Percentiles rank a stretch among this genome's conserved stretches.
These are phyloP conservation scores for Tetragonia tetragonoides DNA, from an alignment of 148 eudicot genomes.

Conservation along the genomic window DNA sequence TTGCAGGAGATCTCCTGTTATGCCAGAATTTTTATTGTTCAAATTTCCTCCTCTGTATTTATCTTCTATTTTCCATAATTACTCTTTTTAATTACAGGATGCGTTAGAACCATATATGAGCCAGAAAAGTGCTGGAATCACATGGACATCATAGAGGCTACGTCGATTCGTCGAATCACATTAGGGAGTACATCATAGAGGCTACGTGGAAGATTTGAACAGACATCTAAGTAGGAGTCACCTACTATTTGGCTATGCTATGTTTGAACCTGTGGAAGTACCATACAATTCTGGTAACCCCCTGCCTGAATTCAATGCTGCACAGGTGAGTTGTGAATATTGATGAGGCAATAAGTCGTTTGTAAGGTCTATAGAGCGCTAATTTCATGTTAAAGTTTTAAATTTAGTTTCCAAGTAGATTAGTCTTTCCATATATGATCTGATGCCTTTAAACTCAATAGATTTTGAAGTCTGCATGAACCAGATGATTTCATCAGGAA, in stretches of 20 bases:
- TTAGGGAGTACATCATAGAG: slow-evolving; percentile 86
- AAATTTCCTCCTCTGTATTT: not conserved
- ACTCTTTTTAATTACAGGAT: slow-evolving; percentile 61
- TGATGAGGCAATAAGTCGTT: not conserved
- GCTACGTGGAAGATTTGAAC: slow-evolving; percentile 73
- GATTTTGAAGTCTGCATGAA: not conserved
- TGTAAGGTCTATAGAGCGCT: not conserved
- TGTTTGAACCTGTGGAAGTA: slow-evolving; percentile 84
- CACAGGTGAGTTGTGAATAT: slow-evolving; percentile 59
- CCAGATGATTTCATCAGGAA: not conserved
- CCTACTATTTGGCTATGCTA: slow-evolving; percentile 68
- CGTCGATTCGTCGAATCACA: slow-evolving; percentile 74
- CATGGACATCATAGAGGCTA: too few species aligned
- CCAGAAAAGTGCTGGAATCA: too few species aligned
- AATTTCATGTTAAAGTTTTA: slow-evolving; percentile 9
- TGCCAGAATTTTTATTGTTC: too few species aligned
- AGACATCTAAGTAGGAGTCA: slow-evolving; percentile 65
- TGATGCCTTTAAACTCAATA: not conserved
- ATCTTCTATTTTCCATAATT: too few species aligned
- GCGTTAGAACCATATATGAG: slow-evolving; percentile 95
- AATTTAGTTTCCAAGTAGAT: slow-evolving; percentile 9
- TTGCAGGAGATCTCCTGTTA: too few species aligned
- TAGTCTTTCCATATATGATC: not conserved
- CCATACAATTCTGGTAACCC: slow-evolving; percentile 93
- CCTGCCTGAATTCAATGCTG: slow-evolving; percentile 82